Evolutionary conservation across 2,329 filamentous ascomycete species (phyloP).

Genomic region (Graphilbum fragrans): DNA sequence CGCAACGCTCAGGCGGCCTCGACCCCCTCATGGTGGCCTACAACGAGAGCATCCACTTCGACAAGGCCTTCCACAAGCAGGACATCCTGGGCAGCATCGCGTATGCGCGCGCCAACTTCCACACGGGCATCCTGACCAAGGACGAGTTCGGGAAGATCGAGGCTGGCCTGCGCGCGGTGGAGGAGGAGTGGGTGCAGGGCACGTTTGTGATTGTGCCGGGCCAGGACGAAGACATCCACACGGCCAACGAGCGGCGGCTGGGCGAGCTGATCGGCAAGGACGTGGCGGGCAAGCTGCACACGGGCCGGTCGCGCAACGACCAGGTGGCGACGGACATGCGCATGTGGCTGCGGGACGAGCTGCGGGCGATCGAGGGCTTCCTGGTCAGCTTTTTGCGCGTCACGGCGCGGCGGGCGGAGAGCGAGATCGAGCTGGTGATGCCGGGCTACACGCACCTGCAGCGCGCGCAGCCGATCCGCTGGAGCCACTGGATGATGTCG

Average conservation of each 20-base stretch:
- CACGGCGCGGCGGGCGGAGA: conserved; percentile 55
- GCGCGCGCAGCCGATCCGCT: conserved; percentile 67
- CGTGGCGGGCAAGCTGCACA: conserved; percentile 80
- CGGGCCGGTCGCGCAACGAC: conserved; percentile 77
- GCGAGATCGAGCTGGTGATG: conserved; percentile 68
- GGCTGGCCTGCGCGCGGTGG: conserved; percentile 46
- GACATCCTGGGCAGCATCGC: conserved; percentile 73
- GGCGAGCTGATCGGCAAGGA: conserved; percentile 81
- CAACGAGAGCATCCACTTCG: conserved; percentile 71
- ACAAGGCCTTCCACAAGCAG: conserved; percentile 65
- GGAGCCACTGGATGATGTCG: conserved; percentile 71
- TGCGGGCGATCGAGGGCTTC: conserved; percentile 56
- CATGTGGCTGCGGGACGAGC: conserved; percentile 69
- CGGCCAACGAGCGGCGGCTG: conserved; percentile 58
- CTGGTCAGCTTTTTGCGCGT: conserved; percentile 60
- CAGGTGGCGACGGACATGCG: conserved; percentile 87
- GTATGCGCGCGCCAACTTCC: conserved; percentile 68
- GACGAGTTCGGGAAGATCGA: conserved; percentile 67
- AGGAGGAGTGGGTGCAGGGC: conserved; percentile 39
- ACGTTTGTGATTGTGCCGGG: conserved; percentile 38
- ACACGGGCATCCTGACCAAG: conserved; percentile 58
- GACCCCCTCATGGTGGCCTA: conserved; percentile 80
- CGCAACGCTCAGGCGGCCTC: conserved; percentile 46
- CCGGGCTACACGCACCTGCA: conserved; percentile 84
- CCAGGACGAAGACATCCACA: conserved; percentile 52